Evolutionary conservation across 805 yeast genomes (phyloP), one percentile per base, ranked within the genome.

Genomic region (Kockiozyma suomiensis): DNA sequence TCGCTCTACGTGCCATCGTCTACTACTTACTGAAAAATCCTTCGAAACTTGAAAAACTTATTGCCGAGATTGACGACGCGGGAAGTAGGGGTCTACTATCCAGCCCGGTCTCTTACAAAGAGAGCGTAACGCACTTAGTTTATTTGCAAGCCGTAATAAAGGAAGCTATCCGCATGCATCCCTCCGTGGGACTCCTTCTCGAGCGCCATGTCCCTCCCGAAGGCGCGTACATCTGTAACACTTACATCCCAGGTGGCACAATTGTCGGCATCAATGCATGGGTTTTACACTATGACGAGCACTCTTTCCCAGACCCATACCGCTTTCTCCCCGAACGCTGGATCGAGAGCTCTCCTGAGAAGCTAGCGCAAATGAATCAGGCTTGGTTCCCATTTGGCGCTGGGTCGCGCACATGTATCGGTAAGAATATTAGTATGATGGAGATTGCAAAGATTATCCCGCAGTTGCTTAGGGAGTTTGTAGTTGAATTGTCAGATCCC

Each of bases 391-490:
- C 87, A 0, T 87, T 87, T 74, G 91, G 93, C 0, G 81, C 84
- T 43, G 93, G 93, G 2, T 77, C 84, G 19, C 75, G 91, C 64
- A 85, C 86, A 90, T 87, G 93, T 68, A 74, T 86, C 56, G 92
- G 93, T 0, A 80, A 38, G 23, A 50, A 50, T 26, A 50, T 50
- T 13, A 50, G 46, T 17, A 26, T 50, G 38, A 50, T 50, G 54
- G 54, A 50, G 47, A 50, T 50, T 23, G 10, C 25, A 2, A 50
- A 50, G 38, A 21, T 50, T 8, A 13, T 50, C 8, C 54, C 46
- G 47, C 54, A 50, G 46, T 21, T 49, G 26, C 40, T 50, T 50
- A 50, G 54, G 26, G 54, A 50, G 37, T 50, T 37, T 38, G 17
- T 21, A 2, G 26, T 50, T 26, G 35, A 37, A 25, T 28, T 50